Conservation (phyloP, 495 filamentous ascomycete species). For the Penicillium ochrochloron region DNA sequence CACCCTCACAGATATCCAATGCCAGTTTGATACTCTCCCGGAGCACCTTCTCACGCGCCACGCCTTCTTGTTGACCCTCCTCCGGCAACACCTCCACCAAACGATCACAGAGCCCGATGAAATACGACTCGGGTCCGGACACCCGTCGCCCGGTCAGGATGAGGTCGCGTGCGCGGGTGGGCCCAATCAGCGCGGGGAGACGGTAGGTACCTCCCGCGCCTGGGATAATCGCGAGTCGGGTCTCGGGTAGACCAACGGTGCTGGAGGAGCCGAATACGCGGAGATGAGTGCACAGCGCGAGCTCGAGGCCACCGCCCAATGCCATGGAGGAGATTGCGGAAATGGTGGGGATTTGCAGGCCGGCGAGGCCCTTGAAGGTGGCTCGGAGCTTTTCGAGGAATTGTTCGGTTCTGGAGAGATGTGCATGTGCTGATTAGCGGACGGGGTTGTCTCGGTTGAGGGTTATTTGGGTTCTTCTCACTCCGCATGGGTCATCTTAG, state of each 20-base stretch:
- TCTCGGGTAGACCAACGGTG: constrained; percentile 84
- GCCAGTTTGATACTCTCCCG: constrained; percentile 78
- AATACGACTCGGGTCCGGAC: constrained; percentile 76
- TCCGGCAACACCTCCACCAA: constrained; percentile 73
- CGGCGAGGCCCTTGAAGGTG: constrained; percentile 69
- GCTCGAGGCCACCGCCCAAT: constrained; percentile 89
- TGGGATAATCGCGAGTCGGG: constrained; percentile 87
- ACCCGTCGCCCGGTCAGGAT: constrained; percentile 85
- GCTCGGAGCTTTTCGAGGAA: constrained; percentile 77
- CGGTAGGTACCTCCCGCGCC: constrained; percentile 93
- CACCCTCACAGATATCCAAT: constrained; percentile 82
- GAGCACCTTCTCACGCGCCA: constrained; percentile 66
- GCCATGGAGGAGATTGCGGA: constrained; percentile 79
- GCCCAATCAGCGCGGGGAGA: constrained; percentile 76
- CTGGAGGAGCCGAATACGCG: constrained; percentile 78
- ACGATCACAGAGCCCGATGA: constrained; percentile 81
- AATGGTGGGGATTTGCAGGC: constrained; percentile 86
- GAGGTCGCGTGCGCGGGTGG: constrained; percentile 75
- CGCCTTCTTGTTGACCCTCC: constrained; percentile 54
- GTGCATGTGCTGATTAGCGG: background rate
- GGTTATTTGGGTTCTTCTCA: constrained; percentile 29
- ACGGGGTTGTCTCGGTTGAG: background rate
- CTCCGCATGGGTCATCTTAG: constrained; percentile 73
- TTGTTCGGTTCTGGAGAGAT: constrained; percentile 59
- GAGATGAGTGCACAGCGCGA: constrained; percentile 84